A percentile compares a stretch with the other conserved stretches of the same genome.
Conservation (phyloP, 1,139 yeast species). For the Taphrina deformans region DNA sequence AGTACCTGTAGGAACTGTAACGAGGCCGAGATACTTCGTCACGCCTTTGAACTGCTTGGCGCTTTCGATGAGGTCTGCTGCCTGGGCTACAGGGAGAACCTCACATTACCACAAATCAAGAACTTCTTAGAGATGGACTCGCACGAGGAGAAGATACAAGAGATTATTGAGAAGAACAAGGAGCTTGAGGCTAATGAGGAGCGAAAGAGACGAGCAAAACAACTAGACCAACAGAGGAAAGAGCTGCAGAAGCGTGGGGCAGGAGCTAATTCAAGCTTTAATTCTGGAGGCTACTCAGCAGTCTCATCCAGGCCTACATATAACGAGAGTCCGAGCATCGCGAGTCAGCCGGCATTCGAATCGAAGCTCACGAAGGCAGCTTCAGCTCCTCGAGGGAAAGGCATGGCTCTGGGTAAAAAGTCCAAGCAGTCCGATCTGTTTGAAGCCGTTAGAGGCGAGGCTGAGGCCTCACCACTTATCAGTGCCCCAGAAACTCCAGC, state of each 20-base stretch:
- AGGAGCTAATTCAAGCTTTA: slow-evolving; percentile 32
- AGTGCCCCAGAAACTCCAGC: slow-evolving; percentile 42
- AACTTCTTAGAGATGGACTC: slow-evolving; percentile 96
- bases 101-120: slow-evolving; percentile 77
- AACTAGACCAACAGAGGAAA: slow-evolving; percentile 72
- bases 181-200: slow-evolving; percentile 97
- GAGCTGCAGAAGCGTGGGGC: slow-evolving; percentile 66
- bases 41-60: slow-evolving; percentile 82
- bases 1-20: slow-evolving; percentile 69
- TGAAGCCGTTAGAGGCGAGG: slow-evolving; percentile 50
- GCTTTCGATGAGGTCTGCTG: slow-evolving; percentile 94
- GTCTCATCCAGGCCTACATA: slow-evolving; percentile 37
- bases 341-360: slow-evolving; percentile 40
- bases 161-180: slow-evolving; percentile 88
- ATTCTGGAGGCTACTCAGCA: slow-evolving; percentile 36
- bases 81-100: slow-evolving; percentile 86
- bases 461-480: slow-evolving; percentile 45
- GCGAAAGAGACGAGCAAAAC: slow-evolving; percentile 93
- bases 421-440: slow-evolving; percentile 46
- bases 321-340: slow-evolving; percentile 40
- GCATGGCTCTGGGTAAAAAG: slow-evolving; percentile 79
- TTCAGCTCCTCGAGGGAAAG: slow-evolving; percentile 61
- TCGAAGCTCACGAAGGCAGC: slow-evolving; percentile 35
- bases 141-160: slow-evolving; percentile 97
- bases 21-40: slow-evolving; percentile 78